A percentile compares a stretch with the other conserved stretches of the same genome.
These are phyloP conservation scores for Rubia occidens DNA, from an alignment of 305 asterid species.

Conservation along the genomic window DNA sequence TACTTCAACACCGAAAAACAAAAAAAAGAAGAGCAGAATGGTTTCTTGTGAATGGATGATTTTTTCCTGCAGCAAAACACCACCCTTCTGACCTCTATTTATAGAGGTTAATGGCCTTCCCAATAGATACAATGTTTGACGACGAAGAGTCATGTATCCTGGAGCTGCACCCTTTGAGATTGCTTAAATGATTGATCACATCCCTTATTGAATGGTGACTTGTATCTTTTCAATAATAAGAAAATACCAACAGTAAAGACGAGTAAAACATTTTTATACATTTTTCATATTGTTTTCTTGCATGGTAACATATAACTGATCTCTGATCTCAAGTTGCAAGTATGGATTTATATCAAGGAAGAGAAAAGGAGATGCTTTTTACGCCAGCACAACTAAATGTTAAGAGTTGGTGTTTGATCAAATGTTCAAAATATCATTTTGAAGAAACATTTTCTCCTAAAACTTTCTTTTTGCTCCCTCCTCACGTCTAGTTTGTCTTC, in stretches of 20 bases:
- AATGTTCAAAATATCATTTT: neutral
- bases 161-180: too few relatives aligned
- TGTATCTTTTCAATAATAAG: too few relatives aligned
- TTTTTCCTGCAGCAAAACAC: too few relatives aligned
- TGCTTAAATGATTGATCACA: too few relatives aligned
- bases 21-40: too few relatives aligned
- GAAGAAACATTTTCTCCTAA: neutral
- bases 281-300: neutral
- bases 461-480: neutral
- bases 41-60: too few relatives aligned
- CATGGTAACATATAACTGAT: slow-evolving; percentile 15
- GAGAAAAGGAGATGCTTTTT: slow-evolving; percentile 85
- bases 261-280: neutral
- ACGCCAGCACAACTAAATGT: neutral
- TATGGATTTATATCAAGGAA: slow-evolving; percentile 97
- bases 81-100: too few relatives aligned
- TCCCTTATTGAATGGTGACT: too few relatives aligned
- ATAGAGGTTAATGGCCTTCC: too few relatives aligned
- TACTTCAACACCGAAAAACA: too few relatives aligned
- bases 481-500: neutral
- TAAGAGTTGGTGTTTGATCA: slow-evolving; percentile 2
- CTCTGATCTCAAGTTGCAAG: slow-evolving; percentile 75
- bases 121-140: too few relatives aligned
- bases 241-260: slow-evolving; percentile 5
- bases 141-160: too few relatives aligned